A percentile compares a stretch with the other conserved stretches of the same genome.
Evolutionary conservation across 495 filamentous ascomycete species (phyloP).

Genomic region (Daldinia decipiens): DNA sequence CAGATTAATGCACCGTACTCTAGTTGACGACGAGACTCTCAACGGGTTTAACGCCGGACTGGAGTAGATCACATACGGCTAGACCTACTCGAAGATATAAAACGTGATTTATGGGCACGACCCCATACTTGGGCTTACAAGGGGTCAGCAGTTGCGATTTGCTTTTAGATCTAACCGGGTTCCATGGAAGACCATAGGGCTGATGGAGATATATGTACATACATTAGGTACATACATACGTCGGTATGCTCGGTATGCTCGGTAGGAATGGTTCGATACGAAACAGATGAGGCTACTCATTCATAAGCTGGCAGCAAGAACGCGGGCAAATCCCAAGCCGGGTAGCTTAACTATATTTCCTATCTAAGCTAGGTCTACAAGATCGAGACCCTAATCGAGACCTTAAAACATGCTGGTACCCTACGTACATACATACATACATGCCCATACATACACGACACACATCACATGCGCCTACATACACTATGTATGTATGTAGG

Average conservation of each 20-base stretch:
- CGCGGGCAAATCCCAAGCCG: constrained; percentile 19
- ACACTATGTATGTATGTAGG: constrained; percentile 14
- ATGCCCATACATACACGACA: constrained; percentile 5
- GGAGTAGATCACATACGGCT: not conserved
- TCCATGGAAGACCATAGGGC: constrained; percentile 11
- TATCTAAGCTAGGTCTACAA: constrained; percentile 2
- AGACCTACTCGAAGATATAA: not conserved
- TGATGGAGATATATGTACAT: not conserved
- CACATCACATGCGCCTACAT: constrained; percentile 18
- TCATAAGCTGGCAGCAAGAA: not conserved
- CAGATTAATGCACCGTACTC: not conserved
- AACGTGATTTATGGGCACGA: constrained; percentile 2
- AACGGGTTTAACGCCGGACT: not conserved
- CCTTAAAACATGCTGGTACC: constrained; percentile 16
- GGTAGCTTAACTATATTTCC: not conserved
- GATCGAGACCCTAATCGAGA: constrained; percentile 15
- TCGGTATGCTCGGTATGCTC: not conserved
- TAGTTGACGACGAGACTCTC: not conserved
- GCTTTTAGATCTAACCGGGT: not conserved
- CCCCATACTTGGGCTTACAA: not conserved
- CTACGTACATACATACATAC: constrained; percentile 15
- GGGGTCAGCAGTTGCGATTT: not conserved
- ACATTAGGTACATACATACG: not conserved
- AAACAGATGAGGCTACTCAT: not conserved
- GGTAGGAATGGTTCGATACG: not conserved